Evolutionary conservation across 2,329 filamentous ascomycete genomes (phyloP).

Genomic region (Chalaropsis ovoidea): DNA sequence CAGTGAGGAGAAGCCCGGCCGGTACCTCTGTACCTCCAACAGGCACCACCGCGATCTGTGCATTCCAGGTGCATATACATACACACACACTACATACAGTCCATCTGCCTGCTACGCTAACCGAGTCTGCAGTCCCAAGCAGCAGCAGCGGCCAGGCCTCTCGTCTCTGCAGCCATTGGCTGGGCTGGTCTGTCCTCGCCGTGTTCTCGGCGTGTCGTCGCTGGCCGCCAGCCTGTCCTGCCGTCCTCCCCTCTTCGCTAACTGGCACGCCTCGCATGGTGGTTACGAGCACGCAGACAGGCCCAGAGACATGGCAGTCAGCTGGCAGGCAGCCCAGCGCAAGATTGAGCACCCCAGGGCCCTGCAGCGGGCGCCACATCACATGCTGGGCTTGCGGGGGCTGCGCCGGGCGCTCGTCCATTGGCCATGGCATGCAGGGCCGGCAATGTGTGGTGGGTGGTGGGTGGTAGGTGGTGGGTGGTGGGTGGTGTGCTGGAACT

Average conservation of each 20-base stretch:
- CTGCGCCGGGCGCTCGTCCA: not conserved
- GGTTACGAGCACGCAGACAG: not conserved
- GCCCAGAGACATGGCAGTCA: not conserved
- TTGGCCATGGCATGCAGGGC: not conserved
- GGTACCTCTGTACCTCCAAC: not conserved
- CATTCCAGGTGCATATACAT: not conserved
- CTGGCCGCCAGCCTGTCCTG: not conserved
- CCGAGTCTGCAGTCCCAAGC: not conserved
- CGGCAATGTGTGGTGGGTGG: no score
- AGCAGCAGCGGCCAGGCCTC: not conserved
- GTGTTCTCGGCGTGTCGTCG: not conserved
- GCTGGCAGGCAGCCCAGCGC: not conserved
- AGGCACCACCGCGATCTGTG: not conserved
- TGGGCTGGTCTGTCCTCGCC: not conserved
- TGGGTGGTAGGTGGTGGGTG: no score
- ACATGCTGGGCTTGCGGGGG: not conserved
- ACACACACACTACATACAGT: no score
- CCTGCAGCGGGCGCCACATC: not conserved
- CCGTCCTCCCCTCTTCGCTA: constrained; percentile 3
- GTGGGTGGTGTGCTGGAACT: not conserved
- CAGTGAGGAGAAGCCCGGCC: not conserved
- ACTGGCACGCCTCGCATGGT: constrained; percentile 9
- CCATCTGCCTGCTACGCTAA: no score
- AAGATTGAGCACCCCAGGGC: not conserved
- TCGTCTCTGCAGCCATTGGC: not conserved